A percentile compares a stretch with the other conserved stretches of the same genome.
Evolutionary conservation across 2,329 filamentous ascomycete genomes (phyloP).

Genomic region (Xylariaceae sp.): DNA sequence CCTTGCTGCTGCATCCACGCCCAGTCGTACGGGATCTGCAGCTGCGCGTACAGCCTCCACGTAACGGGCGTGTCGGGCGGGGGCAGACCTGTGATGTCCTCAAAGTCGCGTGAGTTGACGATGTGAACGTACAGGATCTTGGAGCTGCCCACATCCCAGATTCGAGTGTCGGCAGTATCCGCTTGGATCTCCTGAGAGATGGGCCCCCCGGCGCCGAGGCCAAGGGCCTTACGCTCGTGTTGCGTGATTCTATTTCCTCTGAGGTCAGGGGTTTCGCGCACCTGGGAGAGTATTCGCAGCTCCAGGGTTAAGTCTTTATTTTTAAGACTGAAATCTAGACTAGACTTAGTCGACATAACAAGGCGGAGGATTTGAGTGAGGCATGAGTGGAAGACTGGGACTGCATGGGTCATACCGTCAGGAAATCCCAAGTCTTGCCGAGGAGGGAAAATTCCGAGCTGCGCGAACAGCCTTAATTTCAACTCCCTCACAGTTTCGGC

Average conservation of each 20-base stretch:
- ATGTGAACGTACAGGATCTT: conserved; percentile 3
- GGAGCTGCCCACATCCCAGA: neutral
- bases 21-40: neutral
- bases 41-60: neutral
- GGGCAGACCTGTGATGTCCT: neutral
- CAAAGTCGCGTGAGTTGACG: neutral
- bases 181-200: neutral
- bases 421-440: neutral
- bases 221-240: neutral
- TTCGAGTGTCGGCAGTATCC: neutral
- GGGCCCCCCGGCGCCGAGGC: neutral
- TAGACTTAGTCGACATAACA: neutral
- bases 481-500: neutral
- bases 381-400: neutral
- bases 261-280: neutral
- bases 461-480: neutral
- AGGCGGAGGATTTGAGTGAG: neutral
- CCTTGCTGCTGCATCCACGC: neutral
- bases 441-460: neutral
- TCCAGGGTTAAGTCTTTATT: neutral
- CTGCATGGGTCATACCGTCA: neutral
- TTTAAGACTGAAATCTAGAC: neutral
- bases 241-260: no score
- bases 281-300: neutral
- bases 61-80: conserved; percentile 2